Base-by-base conservation (phyloP, 2,329 filamentous ascomycete species). In the Zymoseptoria pseudotritici region DNA sequence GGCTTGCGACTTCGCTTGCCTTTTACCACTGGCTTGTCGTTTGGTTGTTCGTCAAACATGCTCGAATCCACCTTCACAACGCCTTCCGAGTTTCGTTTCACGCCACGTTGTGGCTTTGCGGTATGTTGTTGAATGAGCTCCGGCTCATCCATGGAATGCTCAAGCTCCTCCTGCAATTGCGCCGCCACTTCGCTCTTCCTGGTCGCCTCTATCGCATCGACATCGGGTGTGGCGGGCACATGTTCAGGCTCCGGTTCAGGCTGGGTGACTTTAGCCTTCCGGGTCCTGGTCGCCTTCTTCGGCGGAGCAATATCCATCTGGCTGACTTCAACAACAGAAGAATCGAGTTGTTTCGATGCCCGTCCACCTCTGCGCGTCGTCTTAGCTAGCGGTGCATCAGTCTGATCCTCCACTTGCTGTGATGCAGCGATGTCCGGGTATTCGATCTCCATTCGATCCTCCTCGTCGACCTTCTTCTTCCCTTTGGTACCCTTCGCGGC, bases 401-500 rank as follows among this genome's bases (percentile, higher is more conserved):
- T 57, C 19, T 61, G 61, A 17, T 57, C 58, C 17, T 67, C 62
- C 13, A 62, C 60, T n/a, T 56, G 57, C 31, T 59, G 60, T n/a
- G 56, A 36, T 52, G 64, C 57, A 42, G 58, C 58, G 9, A 64
- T 61, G 11, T 66, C 66, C 9, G 63, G 63, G 56, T 68, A 63
- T 24, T 60, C 51, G 21, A 58, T 36, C 42, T 58, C 63, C 10
- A 29, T 50, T 13, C 56, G 56, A 42, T 62, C 57, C n/a, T 65
- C 60, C 24, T 65, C 63, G n/a, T 54, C 22, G 46, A 55, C 57
- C 56, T 66, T 62, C 53, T 64, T 66, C 55, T 22, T 71, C 46
- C 65, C 65, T 55, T 66, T 71, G 7, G 82, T 77, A 0, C 77
- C 71, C 69, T 89, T 69, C 6, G 66, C 61, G 42, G 66, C 51